phyloP scores from a whole-genome alignment of 1,284 basidiomycete genomes.

The Leccinum solheimii region DNA sequence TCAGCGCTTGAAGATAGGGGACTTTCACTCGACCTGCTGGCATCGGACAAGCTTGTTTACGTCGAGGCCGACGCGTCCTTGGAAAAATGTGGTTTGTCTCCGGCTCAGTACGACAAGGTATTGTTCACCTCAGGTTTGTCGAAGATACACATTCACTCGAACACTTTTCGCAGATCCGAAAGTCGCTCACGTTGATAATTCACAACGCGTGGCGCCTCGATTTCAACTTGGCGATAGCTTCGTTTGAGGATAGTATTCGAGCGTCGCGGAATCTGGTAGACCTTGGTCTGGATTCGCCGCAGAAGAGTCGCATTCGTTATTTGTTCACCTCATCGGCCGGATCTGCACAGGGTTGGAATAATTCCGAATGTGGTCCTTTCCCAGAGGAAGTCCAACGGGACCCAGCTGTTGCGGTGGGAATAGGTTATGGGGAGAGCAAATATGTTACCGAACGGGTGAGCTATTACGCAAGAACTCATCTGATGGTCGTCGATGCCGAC shows the following conservation, averaged over 20 bases:
- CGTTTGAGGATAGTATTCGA: constrained; percentile 39
- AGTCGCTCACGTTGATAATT: neutral
- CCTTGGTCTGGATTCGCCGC: constrained; percentile 26
- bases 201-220: constrained; percentile 43
- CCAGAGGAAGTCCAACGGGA: constrained; percentile 31
- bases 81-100: constrained; percentile 11
- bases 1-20: constrained; percentile 9
- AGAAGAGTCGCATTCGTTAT: constrained; percentile 17
- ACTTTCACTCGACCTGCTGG: constrained; percentile 4
- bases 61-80: constrained; percentile 13
- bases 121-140: too few species aligned
- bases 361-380: constrained; percentile 15
- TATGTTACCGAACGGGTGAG: neutral
- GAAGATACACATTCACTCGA: too few species aligned
- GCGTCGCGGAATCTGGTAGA: constrained; percentile 41
- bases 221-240: constrained; percentile 41
- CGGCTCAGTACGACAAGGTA: constrained; percentile 10
- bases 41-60: constrained; percentile 10
- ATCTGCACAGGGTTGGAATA: constrained; percentile 27
- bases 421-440: constrained; percentile 30
- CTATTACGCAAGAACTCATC: neutral
- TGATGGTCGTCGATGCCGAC: neutral
- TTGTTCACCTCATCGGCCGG: constrained; percentile 36
- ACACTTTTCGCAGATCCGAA: neutral
- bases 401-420: constrained; percentile 18